These are phyloP conservation scores for Paramicrosporidium saccamoebae DNA, from an alignment of 371 early-diverging fungal genomes.

Conservation along the genomic window DNA sequence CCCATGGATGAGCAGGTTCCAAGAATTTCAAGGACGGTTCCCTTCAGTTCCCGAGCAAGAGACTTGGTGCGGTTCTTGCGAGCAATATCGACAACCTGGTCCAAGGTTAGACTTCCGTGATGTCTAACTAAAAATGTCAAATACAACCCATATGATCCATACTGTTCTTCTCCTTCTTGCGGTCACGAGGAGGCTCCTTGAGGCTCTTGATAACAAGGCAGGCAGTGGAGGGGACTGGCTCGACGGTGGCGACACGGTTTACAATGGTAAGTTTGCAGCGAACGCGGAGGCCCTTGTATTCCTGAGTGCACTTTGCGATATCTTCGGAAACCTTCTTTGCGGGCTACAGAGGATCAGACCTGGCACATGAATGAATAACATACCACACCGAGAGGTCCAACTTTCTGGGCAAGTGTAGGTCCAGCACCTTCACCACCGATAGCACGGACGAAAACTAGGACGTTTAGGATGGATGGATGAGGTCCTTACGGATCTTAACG, in stretches of 20 bases:
- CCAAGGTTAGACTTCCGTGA: no score
- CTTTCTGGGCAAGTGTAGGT: slow-evolving; percentile 92
- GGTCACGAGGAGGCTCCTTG: slow-evolving; percentile 94
- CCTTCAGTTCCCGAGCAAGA: slow-evolving; percentile 45
- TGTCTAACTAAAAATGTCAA: neutral
- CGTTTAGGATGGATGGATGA: slow-evolving; percentile 1
- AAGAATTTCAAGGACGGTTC: slow-evolving; percentile 93
- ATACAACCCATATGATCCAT: slow-evolving; percentile 17
- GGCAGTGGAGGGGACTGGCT: slow-evolving; percentile 87
- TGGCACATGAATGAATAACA: slow-evolving; percentile 1
- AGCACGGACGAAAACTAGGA: slow-evolving; percentile 52
- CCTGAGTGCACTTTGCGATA: slow-evolving; percentile 96
- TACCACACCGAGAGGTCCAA: slow-evolving; percentile 94
- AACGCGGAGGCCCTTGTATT: slow-evolving; percentile 94
- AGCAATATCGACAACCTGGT: slow-evolving; percentile 85
- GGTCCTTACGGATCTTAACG: slow-evolving; percentile 32
- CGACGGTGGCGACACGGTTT: slow-evolving; percentile 96
- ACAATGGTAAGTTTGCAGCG: slow-evolving; percentile 93
- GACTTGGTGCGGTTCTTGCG: slow-evolving; percentile 82
- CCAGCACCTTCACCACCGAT: slow-evolving; percentile 98
- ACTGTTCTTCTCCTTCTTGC: slow-evolving; percentile 99
- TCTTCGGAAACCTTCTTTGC: slow-evolving; percentile 99
- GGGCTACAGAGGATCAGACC: slow-evolving; percentile 11
- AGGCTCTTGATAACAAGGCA: slow-evolving; percentile 93
- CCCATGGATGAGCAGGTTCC: slow-evolving; percentile 88